Conservation (phyloP, 78 protist genomes). For the Emiliania huxleyi region DNA sequence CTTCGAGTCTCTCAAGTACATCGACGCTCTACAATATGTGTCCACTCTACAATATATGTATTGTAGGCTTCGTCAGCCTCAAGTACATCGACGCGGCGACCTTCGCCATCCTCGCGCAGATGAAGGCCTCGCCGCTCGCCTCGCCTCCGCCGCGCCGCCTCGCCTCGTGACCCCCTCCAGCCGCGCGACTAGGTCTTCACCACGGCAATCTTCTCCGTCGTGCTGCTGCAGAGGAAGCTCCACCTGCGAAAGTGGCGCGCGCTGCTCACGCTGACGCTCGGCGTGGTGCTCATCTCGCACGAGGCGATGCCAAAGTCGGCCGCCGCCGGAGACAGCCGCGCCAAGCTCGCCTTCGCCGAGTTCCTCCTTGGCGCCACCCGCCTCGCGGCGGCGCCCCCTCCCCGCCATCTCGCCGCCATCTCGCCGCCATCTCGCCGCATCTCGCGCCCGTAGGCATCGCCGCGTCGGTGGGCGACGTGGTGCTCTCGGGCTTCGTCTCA, state of each 20-base stretch:
- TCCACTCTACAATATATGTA: too few relatives aligned
- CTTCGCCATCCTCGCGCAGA: not conserved
- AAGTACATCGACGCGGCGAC: not conserved
- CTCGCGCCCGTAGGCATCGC: too few relatives aligned
- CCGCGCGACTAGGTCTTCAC: not conserved
- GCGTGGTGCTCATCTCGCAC: constrained; percentile 15
- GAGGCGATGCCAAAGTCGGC: not conserved
- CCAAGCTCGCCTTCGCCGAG: not conserved
- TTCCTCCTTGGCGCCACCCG: not conserved
- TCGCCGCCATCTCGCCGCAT: too few relatives aligned
- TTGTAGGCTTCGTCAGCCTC: constrained; percentile 1
- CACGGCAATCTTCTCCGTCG: not conserved
- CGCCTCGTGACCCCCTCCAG: not conserved
- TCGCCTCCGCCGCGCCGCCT: not conserved
- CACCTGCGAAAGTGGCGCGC: not conserved
- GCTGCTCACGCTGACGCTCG: not conserved
- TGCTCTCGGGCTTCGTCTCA: not conserved
- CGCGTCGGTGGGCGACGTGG: not conserved
- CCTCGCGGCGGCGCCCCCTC: too few relatives aligned
- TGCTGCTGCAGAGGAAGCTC: not conserved
- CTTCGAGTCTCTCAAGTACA: not conserved
- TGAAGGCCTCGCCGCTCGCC: not conserved
- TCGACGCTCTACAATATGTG: too few relatives aligned
- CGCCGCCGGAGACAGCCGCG: not conserved
- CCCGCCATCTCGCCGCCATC: too few relatives aligned